A percentile compares a stretch with the other conserved stretches of the same genome.
phyloP scores from a whole-genome alignment of 495 filamentous ascomycete species.

The Penicillium flavigenum region DNA sequence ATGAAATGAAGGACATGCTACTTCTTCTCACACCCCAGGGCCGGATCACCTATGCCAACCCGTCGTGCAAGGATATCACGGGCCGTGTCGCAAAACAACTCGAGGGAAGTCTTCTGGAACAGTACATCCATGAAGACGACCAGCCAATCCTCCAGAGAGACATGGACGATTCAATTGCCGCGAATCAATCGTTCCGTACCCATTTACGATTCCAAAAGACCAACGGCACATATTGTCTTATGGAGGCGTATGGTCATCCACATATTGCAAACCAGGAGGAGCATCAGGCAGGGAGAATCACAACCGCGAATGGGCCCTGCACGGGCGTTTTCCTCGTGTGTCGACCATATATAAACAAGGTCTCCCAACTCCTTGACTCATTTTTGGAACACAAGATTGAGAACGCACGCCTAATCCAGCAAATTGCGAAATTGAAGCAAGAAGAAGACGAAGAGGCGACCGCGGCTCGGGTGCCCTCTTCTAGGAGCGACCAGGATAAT shows the following conservation, averaged over 20 bases:
- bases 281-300: conserved; percentile 38
- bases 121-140: conserved; percentile 89
- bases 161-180: conserved; percentile 88
- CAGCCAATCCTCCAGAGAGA: conserved; percentile 79
- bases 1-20: conserved; percentile 86
- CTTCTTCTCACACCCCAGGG: conserved; percentile 85
- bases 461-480: conserved; percentile 21
- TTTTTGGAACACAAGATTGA: conserved; percentile 98
- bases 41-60: conserved; percentile 78
- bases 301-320: conserved; percentile 66
- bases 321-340: conserved; percentile 93
- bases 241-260: conserved; percentile 89
- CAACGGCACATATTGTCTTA: conserved; percentile 71
- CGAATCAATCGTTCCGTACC: conserved; percentile 72
- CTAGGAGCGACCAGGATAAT: conserved; percentile 12
- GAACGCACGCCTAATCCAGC: conserved; percentile 81
- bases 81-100: conserved; percentile 71
- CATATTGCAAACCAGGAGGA: conserved; percentile 72
- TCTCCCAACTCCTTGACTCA: conserved; percentile 80
- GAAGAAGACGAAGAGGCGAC: conserved; percentile 81
- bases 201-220: conserved; percentile 85
- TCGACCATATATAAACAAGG: conserved; percentile 86
- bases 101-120: conserved; percentile 67
- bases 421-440: conserved; percentile 78
- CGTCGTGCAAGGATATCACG: conserved; percentile 73